phyloP scores from a whole-genome alignment of 257 asterid genomes.

The Eustoma russellianum region DNA sequence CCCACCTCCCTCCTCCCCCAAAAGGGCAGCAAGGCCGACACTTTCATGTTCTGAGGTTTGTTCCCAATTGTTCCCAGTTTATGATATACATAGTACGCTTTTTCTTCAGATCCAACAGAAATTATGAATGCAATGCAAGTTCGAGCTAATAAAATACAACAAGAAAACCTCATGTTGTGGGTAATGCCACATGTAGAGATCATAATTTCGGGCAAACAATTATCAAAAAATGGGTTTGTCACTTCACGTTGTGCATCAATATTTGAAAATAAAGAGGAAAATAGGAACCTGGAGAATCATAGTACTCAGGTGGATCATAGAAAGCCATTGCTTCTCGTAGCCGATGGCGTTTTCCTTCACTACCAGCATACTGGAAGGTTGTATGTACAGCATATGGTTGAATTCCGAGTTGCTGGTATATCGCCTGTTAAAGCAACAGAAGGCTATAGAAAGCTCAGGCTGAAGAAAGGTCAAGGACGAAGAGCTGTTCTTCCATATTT shows the following conservation, averaged over 20 bases:
- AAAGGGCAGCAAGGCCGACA: too few species aligned
- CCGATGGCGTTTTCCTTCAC: conserved; percentile 96
- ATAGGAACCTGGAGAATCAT: conserved; percentile 66
- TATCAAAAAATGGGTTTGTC: too few species aligned
- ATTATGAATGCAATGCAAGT: too few species aligned
- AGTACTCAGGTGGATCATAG: conserved; percentile 85
- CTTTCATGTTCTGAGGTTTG: too few species aligned
- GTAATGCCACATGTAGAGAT: too few species aligned
- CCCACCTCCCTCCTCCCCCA: too few species aligned
- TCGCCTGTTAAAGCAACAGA: conserved; percentile 36
- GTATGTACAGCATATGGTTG: conserved; percentile 96
- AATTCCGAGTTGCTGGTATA: conserved; percentile 75
- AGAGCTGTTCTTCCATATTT: neutral
- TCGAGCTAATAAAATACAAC: too few species aligned
- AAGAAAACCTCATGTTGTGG: too few species aligned
- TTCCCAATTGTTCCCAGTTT: too few species aligned
- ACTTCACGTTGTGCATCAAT: neutral
- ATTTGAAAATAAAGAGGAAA: neutral
- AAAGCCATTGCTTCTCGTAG: conserved; percentile 92
- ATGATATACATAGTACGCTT: too few species aligned
- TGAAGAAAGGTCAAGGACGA: conserved; percentile 1
- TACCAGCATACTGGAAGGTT: conserved; percentile 94
- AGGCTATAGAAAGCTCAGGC: conserved; percentile 1
- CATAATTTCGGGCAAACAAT: neutral
- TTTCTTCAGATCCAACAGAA: too few species aligned